These are phyloP conservation scores for Phaeodactylum tricornutum DNA, from an alignment of 108 stramenopile species.

Conservation along the genomic window DNA sequence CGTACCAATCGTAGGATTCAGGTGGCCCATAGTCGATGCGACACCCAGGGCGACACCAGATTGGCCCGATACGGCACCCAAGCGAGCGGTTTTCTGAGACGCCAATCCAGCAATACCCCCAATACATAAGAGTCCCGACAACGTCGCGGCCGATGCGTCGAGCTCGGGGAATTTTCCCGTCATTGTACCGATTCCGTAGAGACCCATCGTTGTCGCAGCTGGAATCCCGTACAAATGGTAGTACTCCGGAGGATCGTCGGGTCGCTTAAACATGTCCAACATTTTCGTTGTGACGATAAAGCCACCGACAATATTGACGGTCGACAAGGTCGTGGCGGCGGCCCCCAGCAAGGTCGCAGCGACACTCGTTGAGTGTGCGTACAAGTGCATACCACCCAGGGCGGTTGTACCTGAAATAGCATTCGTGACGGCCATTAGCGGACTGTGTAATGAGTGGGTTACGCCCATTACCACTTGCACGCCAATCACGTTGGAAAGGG, in stretches of 20 bases:
- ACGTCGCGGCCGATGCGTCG: slow-evolving; percentile 72
- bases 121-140: slow-evolving; percentile 90
- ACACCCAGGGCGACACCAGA: slow-evolving; percentile 94
- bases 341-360: slow-evolving; percentile 76
- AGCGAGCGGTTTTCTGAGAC: slow-evolving; percentile 87
- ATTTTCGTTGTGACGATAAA: slow-evolving; percentile 97
- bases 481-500: slow-evolving; percentile 89
- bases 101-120: slow-evolving; percentile 96
- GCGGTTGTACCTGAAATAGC: slow-evolving; percentile 98
- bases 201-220: slow-evolving; percentile 66
- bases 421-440: slow-evolving; percentile 97
- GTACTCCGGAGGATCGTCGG: slow-evolving; percentile 95
- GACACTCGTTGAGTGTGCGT: slow-evolving; percentile 68
- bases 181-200: slow-evolving; percentile 62
- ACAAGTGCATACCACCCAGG: slow-evolving; percentile 95
- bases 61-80: slow-evolving; percentile 94
- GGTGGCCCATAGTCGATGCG: slow-evolving; percentile 86
- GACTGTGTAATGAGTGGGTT: slow-evolving; percentile 94
- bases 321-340: slow-evolving; percentile 84
- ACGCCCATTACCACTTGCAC: slow-evolving; percentile 95
- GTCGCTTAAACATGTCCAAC: slow-evolving; percentile 99
- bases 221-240: slow-evolving; percentile 96
- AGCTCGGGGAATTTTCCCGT: slow-evolving; percentile 83
- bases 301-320: slow-evolving; percentile 94
- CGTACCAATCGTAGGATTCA: slow-evolving; percentile 59